Evolutionary conservation across 2,329 filamentous ascomycete species (phyloP).

Genomic region (Ceratocystis cacaofunesta): DNA sequence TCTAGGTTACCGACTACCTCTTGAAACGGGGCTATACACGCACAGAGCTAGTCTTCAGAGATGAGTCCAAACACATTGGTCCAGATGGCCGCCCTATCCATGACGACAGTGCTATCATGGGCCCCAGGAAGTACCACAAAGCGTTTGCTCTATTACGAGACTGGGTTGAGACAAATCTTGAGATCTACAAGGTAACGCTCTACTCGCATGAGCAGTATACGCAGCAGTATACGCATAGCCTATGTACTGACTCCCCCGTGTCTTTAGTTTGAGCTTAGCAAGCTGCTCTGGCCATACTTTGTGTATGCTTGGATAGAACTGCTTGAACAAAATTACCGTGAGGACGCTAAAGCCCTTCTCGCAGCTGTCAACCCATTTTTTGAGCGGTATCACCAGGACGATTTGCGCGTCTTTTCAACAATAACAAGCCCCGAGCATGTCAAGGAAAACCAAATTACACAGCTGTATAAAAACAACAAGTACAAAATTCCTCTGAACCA

Average conservation of each 20-base stretch:
- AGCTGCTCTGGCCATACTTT: conserved; percentile 84
- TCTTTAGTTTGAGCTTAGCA: conserved; percentile 62
- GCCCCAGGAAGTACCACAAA: conserved; percentile 60
- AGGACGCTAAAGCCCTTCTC: conserved; percentile 62
- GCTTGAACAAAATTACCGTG: conserved; percentile 52
- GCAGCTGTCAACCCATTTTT: conserved; percentile 53
- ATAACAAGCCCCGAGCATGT: conserved; percentile 67
- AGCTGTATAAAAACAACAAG: conserved; percentile 70
- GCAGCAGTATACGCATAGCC: neutral
- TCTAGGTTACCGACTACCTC: conserved; percentile 75
- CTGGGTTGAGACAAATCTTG: conserved; percentile 85
- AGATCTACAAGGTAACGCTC: conserved; percentile 67
- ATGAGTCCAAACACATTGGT: conserved; percentile 74
- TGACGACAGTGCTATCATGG: conserved; percentile 43
- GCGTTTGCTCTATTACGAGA: conserved; percentile 59
- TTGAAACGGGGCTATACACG: conserved; percentile 87
- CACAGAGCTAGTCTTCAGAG: conserved; percentile 82
- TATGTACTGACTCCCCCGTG: conserved; percentile 16
- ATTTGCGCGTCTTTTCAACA: conserved; percentile 58
- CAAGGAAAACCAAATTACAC: conserved; percentile 59
- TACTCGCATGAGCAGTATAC: neutral
- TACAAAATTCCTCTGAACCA: conserved; percentile 84
- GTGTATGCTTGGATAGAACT: conserved; percentile 84
- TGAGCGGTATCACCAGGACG: conserved; percentile 62
- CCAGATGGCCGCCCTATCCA: conserved; percentile 64